Evolutionary conservation across 495 filamentous ascomycete genomes (phyloP).

Genomic region (Cladorrhinum samala): DNA sequence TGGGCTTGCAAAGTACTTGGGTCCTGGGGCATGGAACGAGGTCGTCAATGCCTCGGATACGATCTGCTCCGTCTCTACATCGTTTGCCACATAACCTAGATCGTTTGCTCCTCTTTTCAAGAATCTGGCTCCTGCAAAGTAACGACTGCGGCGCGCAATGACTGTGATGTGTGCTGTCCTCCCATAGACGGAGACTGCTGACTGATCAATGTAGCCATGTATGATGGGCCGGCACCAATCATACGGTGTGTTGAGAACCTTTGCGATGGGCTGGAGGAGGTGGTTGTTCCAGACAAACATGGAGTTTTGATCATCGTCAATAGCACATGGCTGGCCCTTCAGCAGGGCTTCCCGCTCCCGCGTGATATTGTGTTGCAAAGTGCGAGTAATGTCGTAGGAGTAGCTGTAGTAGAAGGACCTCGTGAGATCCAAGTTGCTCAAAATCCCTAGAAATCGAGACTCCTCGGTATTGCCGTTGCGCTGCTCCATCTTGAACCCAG

Average conservation of each 20-base stretch:
- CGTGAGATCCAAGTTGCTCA: conserved; percentile 84
- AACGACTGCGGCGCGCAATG: conserved; percentile 85
- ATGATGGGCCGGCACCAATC: conserved; percentile 97
- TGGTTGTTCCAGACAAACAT: conserved; percentile 99
- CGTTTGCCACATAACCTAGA: conserved; percentile 92
- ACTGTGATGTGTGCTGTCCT: conserved; percentile 84
- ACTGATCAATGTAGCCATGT: conserved; percentile 92
- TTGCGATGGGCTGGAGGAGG: conserved; percentile 69
- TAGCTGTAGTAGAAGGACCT: conserved; percentile 98
- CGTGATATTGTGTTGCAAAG: conserved; percentile 87
- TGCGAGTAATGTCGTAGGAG: conserved; percentile 91
- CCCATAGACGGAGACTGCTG: conserved; percentile 76
- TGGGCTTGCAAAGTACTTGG: conserved; percentile 77
- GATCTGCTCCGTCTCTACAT: conserved; percentile 99
- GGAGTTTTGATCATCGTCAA: conserved; percentile 66
- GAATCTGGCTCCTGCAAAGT: conserved; percentile 91
- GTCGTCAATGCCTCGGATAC: conserved; percentile 90
- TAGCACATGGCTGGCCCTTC: conserved; percentile 52
- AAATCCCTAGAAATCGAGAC: conserved; percentile 76
- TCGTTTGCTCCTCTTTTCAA: conserved; percentile 94
- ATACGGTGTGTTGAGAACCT: conserved; percentile 67
- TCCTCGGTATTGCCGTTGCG: conserved; percentile 81
- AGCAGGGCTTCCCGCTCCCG: conserved; percentile 65
- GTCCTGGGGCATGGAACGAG: conserved; percentile 89
- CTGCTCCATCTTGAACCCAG: conserved; percentile 66